Percentiles rank a stretch among this genome's conserved stretches.
Evolutionary conservation across 768 basidiomycete genomes (phyloP).

Genomic region (Hericium coralloides): DNA sequence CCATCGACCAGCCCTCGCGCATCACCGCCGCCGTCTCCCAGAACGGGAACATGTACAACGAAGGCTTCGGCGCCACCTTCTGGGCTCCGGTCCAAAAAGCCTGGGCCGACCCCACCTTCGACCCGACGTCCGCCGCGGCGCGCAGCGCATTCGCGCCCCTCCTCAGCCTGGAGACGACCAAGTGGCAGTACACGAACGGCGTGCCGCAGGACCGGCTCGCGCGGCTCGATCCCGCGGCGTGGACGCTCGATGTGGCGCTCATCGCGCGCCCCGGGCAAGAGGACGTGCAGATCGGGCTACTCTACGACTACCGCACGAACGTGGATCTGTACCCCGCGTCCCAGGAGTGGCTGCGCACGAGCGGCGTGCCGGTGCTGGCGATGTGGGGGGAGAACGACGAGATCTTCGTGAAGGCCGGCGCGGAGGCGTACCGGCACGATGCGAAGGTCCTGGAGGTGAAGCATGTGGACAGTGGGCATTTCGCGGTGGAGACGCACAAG

Average conservation of each 20-base stretch:
- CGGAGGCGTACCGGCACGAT: constrained; percentile 33
- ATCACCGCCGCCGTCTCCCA: constrained; percentile 38
- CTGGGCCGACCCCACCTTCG: constrained; percentile 18
- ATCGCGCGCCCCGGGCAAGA: constrained; percentile 29
- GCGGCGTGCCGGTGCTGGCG: constrained; percentile 33
- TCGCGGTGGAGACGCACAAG: constrained; percentile 24
- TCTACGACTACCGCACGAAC: constrained; percentile 34
- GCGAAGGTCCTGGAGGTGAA: constrained; percentile 28
- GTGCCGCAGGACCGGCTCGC: constrained; percentile 23
- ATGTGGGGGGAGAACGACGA: constrained; percentile 41
- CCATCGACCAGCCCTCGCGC: constrained; percentile 30
- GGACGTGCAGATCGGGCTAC: constrained; percentile 37
- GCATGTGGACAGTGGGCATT: constrained; percentile 37
- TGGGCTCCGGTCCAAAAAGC: constrained; percentile 27
- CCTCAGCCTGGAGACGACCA: constrained; percentile 24
- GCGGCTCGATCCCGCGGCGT: constrained; percentile 29
- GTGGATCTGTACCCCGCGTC: constrained; percentile 33
- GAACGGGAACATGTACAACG: constrained; percentile 41
- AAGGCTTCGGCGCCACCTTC: constrained; percentile 31
- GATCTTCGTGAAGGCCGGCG: constrained; percentile 35
- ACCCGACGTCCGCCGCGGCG: constrained; percentile 16
- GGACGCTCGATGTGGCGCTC: constrained; percentile 33
- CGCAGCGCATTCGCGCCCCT: constrained; percentile 17
- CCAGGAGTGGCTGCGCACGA: constrained; percentile 33
- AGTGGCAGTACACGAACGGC: constrained; percentile 30